Evolutionary conservation across 805 yeast species (phyloP).

Genomic region (Saccharomyces paradoxus): DNA sequence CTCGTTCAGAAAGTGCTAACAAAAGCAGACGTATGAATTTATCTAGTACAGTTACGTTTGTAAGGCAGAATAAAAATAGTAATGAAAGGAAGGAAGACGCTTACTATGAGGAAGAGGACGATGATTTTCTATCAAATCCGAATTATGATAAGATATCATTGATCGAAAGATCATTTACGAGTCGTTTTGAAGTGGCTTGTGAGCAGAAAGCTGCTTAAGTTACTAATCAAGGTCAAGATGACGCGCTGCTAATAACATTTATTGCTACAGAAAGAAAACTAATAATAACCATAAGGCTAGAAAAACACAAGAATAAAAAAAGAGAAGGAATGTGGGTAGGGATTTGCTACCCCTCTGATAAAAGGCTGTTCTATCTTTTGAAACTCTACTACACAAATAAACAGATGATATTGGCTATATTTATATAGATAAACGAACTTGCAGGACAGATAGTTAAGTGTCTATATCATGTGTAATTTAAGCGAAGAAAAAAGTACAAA

Average conservation of each 20-base stretch:
- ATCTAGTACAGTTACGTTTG: constrained; percentile 4
- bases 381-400: not conserved
- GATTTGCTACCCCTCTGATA: not conserved
- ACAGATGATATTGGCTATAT: not conserved
- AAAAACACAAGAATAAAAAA: not conserved
- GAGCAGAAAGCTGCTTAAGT: not conserved
- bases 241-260: not conserved
- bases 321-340: not conserved
- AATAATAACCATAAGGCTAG: not conserved
- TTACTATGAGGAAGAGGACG: constrained; percentile 31
- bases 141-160: not conserved
- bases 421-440: not conserved
- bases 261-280: not conserved
- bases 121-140: constrained; percentile 37
- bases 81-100: constrained; percentile 5
- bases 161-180: not conserved
- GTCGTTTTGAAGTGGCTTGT: not conserved
- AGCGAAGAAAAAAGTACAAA: not conserved
- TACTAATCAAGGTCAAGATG: not conserved
- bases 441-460: not conserved
- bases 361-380: not conserved
- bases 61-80: not conserved
- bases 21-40: constrained; percentile 13
- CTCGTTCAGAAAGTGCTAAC: constrained; percentile 21
- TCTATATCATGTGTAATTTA: not conserved